Percentiles rank a stretch among this genome's conserved stretches.
These are phyloP conservation scores for Nitzschia sp. DNA, from an alignment of 108 stramenopile genomes.

Conservation along the genomic window DNA sequence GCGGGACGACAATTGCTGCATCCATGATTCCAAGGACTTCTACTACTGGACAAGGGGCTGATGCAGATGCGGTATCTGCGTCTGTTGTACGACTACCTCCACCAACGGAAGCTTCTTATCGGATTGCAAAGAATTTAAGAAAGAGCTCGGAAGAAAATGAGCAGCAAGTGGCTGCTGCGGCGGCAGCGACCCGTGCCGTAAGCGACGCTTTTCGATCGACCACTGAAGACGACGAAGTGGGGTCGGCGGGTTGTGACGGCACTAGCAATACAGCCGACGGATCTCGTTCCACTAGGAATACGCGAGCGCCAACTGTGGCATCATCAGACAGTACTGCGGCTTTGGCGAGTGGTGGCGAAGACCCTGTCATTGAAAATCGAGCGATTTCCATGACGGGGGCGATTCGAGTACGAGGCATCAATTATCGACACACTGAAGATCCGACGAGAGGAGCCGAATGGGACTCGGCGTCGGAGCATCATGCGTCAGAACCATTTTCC, in stretches of 20 bases:
- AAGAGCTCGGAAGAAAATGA: neutral
- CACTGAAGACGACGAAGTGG: neutral
- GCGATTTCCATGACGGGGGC: neutral
- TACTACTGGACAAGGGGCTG: neutral
- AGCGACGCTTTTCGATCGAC: no score
- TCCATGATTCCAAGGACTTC: neutral
- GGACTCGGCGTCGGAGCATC: neutral
- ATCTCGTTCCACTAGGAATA: neutral
- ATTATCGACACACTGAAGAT: neutral
- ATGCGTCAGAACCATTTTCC: neutral
- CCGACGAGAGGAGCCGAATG: neutral
- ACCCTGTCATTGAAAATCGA: neutral
- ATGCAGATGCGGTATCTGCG: neutral
- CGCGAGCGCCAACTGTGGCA: neutral
- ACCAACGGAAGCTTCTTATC: neutral
- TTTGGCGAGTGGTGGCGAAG: neutral
- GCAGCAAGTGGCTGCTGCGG: neutral
- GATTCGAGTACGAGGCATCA: neutral
- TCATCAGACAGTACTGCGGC: neutral
- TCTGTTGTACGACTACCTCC: neutral
- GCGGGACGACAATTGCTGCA: neutral
- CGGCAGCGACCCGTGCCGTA: neutral
- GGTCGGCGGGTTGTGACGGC: neutral
- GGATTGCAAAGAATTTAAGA: neutral
- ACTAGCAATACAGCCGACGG: neutral